These are phyloP conservation scores for Starmerella gropengiesseri DNA, from an alignment of 805 yeast species.

Conservation along the genomic window DNA sequence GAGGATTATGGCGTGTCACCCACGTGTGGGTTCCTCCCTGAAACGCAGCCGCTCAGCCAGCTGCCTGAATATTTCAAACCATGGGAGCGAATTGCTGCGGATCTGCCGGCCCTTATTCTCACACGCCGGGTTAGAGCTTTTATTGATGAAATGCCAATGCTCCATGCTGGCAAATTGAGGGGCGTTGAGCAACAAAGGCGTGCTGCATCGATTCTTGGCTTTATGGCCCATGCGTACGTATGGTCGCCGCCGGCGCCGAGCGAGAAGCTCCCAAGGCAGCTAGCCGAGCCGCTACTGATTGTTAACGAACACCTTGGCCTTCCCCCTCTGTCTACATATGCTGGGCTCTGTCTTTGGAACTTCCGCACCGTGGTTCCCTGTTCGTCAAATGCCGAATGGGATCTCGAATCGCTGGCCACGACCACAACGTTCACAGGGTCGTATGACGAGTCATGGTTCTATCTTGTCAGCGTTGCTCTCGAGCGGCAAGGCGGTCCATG, in stretches of 20 bases:
- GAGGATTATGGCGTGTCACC: constrained; percentile 62
- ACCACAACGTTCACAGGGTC: constrained; percentile 81
- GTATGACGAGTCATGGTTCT: constrained; percentile 89
- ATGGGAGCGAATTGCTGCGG: constrained; percentile 64
- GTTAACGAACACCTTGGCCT: constrained; percentile 51
- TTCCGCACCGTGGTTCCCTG: constrained; percentile 51
- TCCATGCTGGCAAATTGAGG: constrained; percentile 39
- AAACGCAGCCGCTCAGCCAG: constrained; percentile 45
- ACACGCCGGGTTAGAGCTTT: constrained; percentile 48
- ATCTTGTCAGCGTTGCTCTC: constrained; percentile 74
- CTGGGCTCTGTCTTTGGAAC: constrained; percentile 83
- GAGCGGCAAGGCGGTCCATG: constrained; percentile 73
- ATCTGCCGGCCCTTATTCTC: constrained; percentile 63
- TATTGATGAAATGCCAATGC: constrained; percentile 55
- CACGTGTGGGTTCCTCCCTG: constrained; percentile 70
- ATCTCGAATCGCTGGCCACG: constrained; percentile 62
- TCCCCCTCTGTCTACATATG: constrained; percentile 82
- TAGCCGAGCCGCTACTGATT: constrained; percentile 60
- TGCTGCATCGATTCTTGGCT: constrained; percentile 70
- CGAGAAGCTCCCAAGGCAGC: constrained; percentile 51
- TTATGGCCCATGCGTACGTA: constrained; percentile 76
- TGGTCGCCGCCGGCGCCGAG: constrained; percentile 59
- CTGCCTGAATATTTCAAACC: constrained; percentile 58
- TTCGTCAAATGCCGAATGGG: constrained; percentile 32
- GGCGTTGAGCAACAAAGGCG: constrained; percentile 49